Conservation (phyloP, 1,284 basidiomycete genomes). For the Pterulicium gracile region DNA sequence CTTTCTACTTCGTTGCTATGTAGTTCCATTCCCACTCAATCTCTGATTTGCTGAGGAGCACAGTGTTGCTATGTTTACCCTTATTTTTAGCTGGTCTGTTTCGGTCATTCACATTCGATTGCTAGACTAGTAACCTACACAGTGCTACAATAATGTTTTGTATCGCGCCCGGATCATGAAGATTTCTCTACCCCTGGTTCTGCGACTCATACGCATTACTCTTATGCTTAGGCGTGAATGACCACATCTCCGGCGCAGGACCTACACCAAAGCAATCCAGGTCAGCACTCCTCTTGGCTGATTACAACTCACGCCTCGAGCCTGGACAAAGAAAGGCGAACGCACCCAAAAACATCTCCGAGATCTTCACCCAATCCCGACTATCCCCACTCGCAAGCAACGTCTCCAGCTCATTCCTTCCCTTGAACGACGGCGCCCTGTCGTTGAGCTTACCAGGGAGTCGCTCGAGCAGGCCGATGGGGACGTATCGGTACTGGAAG, state of each 20-base stretch:
- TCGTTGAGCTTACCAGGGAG: conserved; percentile 84
- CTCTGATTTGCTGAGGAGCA: too few relatives aligned
- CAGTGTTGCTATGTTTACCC: background rate
- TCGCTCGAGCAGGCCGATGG: conserved; percentile 85
- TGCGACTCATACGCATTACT: conserved; percentile 39
- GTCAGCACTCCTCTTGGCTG: too few relatives aligned
- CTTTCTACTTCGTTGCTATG: too few relatives aligned
- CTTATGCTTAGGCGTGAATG: conserved; percentile 41
- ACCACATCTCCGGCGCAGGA: conserved; percentile 34
- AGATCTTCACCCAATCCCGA: conserved; percentile 91
- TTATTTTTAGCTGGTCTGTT: background rate
- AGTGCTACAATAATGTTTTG: too few relatives aligned
- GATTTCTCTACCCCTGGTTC: conserved; percentile 16
- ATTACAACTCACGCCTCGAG: too few relatives aligned
- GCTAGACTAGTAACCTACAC: too few relatives aligned
- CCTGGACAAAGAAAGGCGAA: background rate
- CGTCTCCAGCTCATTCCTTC: conserved; percentile 84
- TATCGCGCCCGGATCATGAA: background rate
- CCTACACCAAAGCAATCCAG: too few relatives aligned
- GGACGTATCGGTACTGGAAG: conserved; percentile 92
- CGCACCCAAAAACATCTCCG: conserved; percentile 79
- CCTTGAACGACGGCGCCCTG: conserved; percentile 76
- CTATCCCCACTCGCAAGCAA: conserved; percentile 74
- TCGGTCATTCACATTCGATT: background rate
- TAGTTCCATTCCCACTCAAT: too few relatives aligned